A percentile compares a stretch with the other conserved stretches of the same genome.
These are phyloP conservation scores for Dioszegia hungarica DNA, from an alignment of 768 basidiomycete species.

Conservation along the genomic window DNA sequence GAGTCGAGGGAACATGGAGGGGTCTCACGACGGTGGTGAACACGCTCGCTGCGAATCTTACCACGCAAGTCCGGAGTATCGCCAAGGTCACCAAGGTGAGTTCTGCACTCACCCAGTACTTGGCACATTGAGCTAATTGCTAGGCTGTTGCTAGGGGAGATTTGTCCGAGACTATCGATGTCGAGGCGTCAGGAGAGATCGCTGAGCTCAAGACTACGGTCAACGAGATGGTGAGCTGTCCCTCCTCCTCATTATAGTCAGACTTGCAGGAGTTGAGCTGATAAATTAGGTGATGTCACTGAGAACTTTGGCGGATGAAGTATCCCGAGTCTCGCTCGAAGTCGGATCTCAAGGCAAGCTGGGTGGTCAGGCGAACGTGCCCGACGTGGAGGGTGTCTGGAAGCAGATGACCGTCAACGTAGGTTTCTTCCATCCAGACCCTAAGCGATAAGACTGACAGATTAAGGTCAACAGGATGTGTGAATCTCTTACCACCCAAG, in stretches of 20 bases:
- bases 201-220: constrained; percentile 81
- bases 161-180: constrained; percentile 74
- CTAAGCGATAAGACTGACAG: constrained; percentile 12
- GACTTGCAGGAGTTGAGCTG: background rate
- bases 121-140: background rate
- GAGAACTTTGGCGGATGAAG: constrained; percentile 83
- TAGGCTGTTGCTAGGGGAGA: constrained; percentile 82
- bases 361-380: constrained; percentile 85
- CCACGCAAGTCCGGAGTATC: constrained; percentile 67
- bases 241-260: background rate
- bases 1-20: constrained; percentile 90
- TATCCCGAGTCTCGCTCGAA: constrained; percentile 66
- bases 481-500: constrained; percentile 51
- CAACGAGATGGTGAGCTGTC: constrained; percentile 84
- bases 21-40: constrained; percentile 87
- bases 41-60: constrained; percentile 51
- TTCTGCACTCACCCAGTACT: no score
- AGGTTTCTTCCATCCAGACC: constrained; percentile 10
- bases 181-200: constrained; percentile 93
- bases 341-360: constrained; percentile 62
- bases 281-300: constrained; percentile 59
- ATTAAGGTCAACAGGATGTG: constrained; percentile 51
- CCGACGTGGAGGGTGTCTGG: constrained; percentile 93
- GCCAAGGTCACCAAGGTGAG: constrained; percentile 79
- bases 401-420: constrained; percentile 55